Base-by-base conservation (phyloP, 2,329 filamentous ascomycete genomes). In the Fusarium ambrosium region DNA sequence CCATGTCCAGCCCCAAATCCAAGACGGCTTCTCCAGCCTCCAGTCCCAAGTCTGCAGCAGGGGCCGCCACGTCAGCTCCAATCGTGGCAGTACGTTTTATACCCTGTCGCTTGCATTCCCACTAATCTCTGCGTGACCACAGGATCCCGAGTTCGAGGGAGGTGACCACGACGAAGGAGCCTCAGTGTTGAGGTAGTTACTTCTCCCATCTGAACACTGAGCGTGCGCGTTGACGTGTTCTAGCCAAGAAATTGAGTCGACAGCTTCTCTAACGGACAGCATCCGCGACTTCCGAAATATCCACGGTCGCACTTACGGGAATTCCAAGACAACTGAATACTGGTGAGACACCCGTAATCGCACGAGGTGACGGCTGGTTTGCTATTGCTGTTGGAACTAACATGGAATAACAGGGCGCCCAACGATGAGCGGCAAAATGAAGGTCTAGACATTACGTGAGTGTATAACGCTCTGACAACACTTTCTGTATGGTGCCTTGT, bases 251-350 rank as follows among this genome's bases (percentile, higher is more conserved):
- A 13, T 45, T 24, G 71, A 71, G 39, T 74, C 73, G 43, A 74
- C 73, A 4, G 66, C 60, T 27, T 75, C 73, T 41, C 48, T 75
- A 41, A 65, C 70, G 4, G 71, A 75, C 59, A 75, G 71, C 64
- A 73, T 75, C 59, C 66, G 65, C 41, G 73, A 73, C 43, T 75
- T 72, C 51, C 66, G 73, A 14, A 67, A 64, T 36, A 72, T 74
- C 64, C 69, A 75, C 60, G 71, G 73, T 34, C 69, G 72, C 29
- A 75, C 71, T 16, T 75, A 68, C 22, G 71, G 71, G 1, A 74
- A 73, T 66, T 75, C 71, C 53, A 72, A 70, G 64, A 75, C 73
- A 22, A 73, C 71, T 6, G 71, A 73, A 18, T 73, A 71, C 48
- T 71, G 71, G 71, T 73, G 45, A 9, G 71, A 45, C 32, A 59